These are phyloP conservation scores for Pseudocercospora fijiensis DNA, from an alignment of 2,329 filamentous ascomycete species.

Conservation along the genomic window DNA sequence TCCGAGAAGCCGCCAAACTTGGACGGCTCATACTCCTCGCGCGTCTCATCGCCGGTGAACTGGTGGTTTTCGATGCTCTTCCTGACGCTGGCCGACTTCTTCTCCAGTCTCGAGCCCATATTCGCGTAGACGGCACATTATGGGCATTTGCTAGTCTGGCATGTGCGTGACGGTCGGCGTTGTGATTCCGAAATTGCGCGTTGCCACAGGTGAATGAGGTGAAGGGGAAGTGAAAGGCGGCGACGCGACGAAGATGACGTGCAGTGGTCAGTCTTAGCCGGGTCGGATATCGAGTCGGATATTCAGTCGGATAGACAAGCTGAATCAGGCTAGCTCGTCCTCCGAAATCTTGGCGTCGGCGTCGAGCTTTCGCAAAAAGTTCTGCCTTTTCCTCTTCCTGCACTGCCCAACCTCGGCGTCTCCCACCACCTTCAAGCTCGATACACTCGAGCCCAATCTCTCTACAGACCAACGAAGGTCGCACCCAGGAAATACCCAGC, in stretches of 20 bases:
- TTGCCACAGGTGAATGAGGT: constrained; percentile 1
- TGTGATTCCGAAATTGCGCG: not conserved
- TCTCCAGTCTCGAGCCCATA: constrained; percentile 64
- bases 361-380: not conserved
- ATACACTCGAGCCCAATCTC: not conserved
- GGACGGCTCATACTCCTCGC: constrained; percentile 87
- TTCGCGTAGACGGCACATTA: constrained; percentile 22
- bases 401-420: not conserved
- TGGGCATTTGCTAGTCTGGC: constrained; percentile 8
- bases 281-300: not conserved
- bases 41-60: constrained; percentile 71
- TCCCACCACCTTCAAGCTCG: not conserved
- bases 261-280: not conserved
- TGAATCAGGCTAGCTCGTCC: not conserved
- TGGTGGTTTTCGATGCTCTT: constrained; percentile 67
- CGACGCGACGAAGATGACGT: constrained; percentile 2
- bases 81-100: constrained; percentile 59
- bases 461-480: constrained; percentile 23
- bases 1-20: constrained; percentile 86
- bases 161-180: not conserved
- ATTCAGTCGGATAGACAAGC: not conserved
- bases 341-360: not conserved
- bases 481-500: not conserved
- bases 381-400: constrained; percentile 1
- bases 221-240: not conserved